A percentile compares a stretch with the other conserved stretches of the same genome.
Evolutionary conservation across 331 rosid genomes (phyloP).

Genomic region (Pyrus hybrid): DNA sequence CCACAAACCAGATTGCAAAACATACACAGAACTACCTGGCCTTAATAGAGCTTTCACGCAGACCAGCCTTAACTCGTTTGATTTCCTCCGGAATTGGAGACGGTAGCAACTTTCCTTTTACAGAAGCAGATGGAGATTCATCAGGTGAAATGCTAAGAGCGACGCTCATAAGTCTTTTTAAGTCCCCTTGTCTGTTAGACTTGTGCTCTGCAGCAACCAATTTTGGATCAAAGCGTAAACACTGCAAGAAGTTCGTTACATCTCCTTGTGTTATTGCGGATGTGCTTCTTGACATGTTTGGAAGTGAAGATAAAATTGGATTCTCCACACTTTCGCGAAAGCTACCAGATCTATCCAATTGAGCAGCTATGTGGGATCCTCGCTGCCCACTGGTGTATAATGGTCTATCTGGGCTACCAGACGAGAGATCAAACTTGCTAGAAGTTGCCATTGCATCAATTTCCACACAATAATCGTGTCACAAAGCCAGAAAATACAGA

Average conservation of each 20-base stretch:
- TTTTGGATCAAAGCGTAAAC: conserved; percentile 63
- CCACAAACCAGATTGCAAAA: conserved; percentile 21
- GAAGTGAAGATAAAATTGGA: conserved; percentile 69
- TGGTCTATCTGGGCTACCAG: conserved; percentile 86
- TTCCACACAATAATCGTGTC: conserved; percentile 35
- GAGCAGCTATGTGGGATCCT: conserved; percentile 78
- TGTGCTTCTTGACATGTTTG: conserved; percentile 72
- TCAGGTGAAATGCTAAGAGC: conserved; percentile 72
- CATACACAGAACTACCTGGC: conserved; percentile 70
- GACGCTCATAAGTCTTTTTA: conserved; percentile 43
- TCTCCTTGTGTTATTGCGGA: conserved; percentile 59
- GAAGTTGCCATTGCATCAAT: conserved; percentile 81
- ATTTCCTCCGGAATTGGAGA: conserved; percentile 65
- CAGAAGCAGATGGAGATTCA: conserved; percentile 73
- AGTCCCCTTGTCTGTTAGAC: conserved; percentile 61
- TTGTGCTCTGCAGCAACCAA: conserved; percentile 54
- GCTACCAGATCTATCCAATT: conserved; percentile 79
- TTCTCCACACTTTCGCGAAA: conserved; percentile 72
- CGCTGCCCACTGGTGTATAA: conserved; percentile 72
- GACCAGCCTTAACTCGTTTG: conserved; percentile 49
- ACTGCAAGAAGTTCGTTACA: conserved; percentile 50
- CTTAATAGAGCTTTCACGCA: conserved; percentile 44
- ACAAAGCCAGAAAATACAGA: conserved; percentile 40
- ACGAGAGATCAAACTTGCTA: conserved; percentile 79
- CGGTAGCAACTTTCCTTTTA: conserved; percentile 62